Percentiles rank a stretch among this genome's conserved stretches.
phyloP scores from a whole-genome alignment of 169 alveolate species.

The Toxoplasma gondii region DNA sequence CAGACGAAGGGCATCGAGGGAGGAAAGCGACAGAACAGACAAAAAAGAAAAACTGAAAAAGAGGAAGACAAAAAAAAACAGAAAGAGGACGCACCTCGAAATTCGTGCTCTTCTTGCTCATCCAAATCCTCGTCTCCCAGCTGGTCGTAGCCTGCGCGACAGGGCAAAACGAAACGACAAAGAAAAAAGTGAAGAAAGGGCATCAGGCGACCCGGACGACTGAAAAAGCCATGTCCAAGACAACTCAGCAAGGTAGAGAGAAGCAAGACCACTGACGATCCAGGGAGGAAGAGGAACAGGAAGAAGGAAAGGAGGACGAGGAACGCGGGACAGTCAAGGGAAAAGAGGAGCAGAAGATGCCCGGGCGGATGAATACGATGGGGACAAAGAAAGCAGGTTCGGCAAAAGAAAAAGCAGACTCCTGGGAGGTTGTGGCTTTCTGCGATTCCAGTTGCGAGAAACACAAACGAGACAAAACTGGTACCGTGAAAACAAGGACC shows the following conservation, averaged over 20 bases:
- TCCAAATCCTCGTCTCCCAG: slow-evolving; percentile 67
- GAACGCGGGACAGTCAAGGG: too few relatives aligned
- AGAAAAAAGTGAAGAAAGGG: background rate
- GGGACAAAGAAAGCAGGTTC: too few relatives aligned
- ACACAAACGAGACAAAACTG: too few relatives aligned
- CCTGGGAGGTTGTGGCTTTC: too few relatives aligned
- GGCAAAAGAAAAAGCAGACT: too few relatives aligned
- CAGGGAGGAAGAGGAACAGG: background rate
- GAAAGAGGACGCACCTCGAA: slow-evolving; percentile 18
- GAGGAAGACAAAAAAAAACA: background rate
- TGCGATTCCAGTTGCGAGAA: too few relatives aligned
- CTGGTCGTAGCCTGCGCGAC: slow-evolving; percentile 61
- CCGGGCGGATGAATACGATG: too few relatives aligned
- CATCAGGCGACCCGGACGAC: too few relatives aligned
- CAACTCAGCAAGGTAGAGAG: background rate
- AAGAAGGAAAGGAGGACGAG: background rate
- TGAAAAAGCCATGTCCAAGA: too few relatives aligned
- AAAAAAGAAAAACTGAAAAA: background rate
- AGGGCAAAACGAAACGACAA: background rate
- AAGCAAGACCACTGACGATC: background rate
- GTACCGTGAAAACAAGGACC: too few relatives aligned
- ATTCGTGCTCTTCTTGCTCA: slow-evolving; percentile 48
- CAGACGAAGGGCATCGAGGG: background rate
- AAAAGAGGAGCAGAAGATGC: too few relatives aligned
- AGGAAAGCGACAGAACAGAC: background rate